phyloP scores from a whole-genome alignment of 176 grass and related monocot genomes.

The Leersia perrieri region DNA sequence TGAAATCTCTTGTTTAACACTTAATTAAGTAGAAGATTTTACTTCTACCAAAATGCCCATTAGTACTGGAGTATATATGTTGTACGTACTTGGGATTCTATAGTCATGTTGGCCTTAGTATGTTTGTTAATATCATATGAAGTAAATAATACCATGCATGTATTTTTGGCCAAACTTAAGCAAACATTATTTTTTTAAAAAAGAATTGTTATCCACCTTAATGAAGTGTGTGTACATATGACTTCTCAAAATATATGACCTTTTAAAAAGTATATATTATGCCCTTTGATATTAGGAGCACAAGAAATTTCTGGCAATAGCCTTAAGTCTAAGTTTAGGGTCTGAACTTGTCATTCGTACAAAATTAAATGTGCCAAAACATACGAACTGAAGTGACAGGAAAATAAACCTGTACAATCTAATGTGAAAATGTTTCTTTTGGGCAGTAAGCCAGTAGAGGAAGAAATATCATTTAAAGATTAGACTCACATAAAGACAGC shows the following conservation, averaged over 20 bases:
- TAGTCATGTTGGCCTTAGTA: neutral
- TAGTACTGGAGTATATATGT: neutral
- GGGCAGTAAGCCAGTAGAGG: slow-evolving; percentile 13
- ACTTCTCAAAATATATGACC: neutral
- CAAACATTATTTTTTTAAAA: slow-evolving; percentile 10
- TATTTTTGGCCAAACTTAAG: slow-evolving; percentile 21
- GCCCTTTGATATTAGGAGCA: neutral
- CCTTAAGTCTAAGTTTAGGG: neutral
- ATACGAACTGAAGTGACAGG: slow-evolving; percentile 19
- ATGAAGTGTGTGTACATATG: neutral
- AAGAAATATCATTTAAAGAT: slow-evolving; percentile 30
- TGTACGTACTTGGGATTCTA: neutral
- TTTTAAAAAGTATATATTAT: neutral
- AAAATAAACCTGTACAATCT: neutral
- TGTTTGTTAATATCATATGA: slow-evolving; percentile 26
- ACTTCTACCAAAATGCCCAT: neutral
- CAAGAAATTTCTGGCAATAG: neutral
- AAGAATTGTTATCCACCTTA: neutral
- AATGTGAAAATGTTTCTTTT: slow-evolving; percentile 30
- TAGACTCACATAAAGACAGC: slow-evolving; percentile 24
- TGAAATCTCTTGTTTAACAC: neutral
- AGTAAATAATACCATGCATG: neutral
- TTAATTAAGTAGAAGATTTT: neutral
- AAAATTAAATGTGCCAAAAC: neutral
- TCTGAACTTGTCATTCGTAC: neutral